These are phyloP conservation scores for Panaeolus papilionaceus DNA, from an alignment of 768 basidiomycete genomes.

Conservation along the genomic window DNA sequence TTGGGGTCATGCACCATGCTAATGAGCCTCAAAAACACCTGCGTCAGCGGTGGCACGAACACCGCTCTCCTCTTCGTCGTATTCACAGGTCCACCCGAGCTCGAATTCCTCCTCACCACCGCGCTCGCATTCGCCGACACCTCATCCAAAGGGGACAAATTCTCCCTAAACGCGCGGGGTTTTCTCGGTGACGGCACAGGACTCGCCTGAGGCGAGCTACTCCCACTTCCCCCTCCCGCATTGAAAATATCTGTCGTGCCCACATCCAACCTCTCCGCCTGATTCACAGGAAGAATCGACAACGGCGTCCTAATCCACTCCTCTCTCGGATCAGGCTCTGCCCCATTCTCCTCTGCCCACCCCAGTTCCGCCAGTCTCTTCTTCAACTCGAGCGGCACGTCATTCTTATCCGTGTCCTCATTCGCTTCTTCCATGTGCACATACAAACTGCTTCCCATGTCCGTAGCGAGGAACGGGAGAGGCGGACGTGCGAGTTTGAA, in stretches of 20 bases:
- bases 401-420: constrained; percentile 56
- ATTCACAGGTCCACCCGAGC: constrained; percentile 49
- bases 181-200: constrained; percentile 40
- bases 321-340: constrained; percentile 56
- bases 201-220: constrained; percentile 38
- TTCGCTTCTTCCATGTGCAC: constrained; percentile 58
- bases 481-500: constrained; percentile 73
- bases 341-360: constrained; percentile 67
- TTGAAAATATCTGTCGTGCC: constrained; percentile 25
- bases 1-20: constrained; percentile 58
- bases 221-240: constrained; percentile 22
- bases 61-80: constrained; percentile 65
- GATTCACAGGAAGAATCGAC: constrained; percentile 63
- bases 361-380: constrained; percentile 76
- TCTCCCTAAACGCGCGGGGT: constrained; percentile 27
- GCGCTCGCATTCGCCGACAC: constrained; percentile 32
- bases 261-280: constrained; percentile 58
- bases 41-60: constrained; percentile 66
- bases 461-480: constrained; percentile 76
- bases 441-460: constrained; percentile 70
- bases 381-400: constrained; percentile 67
- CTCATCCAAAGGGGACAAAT: constrained; percentile 28
- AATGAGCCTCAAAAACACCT: constrained; percentile 60
- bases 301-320: constrained; percentile 71
- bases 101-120: constrained; percentile 64